Conservation (phyloP, 805 yeast genomes). For the Hanseniaspora lachancei region DNA sequence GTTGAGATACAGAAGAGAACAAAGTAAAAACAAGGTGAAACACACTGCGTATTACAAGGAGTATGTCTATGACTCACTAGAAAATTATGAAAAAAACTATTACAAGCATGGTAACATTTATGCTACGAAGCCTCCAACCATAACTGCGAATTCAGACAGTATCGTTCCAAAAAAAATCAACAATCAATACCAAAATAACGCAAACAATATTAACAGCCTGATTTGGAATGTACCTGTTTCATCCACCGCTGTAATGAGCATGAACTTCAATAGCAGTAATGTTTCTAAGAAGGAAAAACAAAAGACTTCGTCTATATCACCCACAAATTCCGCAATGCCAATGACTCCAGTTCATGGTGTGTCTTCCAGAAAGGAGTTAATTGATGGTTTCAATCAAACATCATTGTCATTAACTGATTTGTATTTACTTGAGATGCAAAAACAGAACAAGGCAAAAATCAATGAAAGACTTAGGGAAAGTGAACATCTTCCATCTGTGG, state of each 20-base stretch:
- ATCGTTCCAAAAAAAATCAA: not conserved
- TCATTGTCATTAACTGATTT: conserved; percentile 32
- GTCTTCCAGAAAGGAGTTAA: conserved; percentile 13
- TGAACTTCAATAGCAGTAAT: not conserved
- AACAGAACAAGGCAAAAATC: not conserved
- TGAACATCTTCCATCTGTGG: conserved; percentile 29
- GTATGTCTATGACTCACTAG: conserved; percentile 29
- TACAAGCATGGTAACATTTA: conserved; percentile 17
- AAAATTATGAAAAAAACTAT: conserved; percentile 14
- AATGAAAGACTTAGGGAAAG: conserved; percentile 27
- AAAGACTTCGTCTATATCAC: not conserved
- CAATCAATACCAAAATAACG: not conserved
- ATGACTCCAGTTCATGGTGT: conserved; percentile 41
- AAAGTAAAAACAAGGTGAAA: conserved; percentile 26
- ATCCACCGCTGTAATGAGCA: not conserved
- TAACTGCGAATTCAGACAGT: not conserved
- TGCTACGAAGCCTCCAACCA: not conserved
- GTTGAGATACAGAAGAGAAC: conserved; percentile 30
- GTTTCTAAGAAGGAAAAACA: not conserved
- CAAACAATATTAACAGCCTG: conserved; percentile 24
- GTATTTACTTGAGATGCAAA: conserved; percentile 22
- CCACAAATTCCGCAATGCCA: conserved; percentile 23
- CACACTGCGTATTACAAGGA: conserved; percentile 27
- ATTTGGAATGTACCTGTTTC: conserved; percentile 47
- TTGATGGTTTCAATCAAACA: conserved; percentile 24